These are phyloP conservation scores for Ceratobasidium sp. DNA, from an alignment of 1,284 basidiomycete species.

Conservation along the genomic window DNA sequence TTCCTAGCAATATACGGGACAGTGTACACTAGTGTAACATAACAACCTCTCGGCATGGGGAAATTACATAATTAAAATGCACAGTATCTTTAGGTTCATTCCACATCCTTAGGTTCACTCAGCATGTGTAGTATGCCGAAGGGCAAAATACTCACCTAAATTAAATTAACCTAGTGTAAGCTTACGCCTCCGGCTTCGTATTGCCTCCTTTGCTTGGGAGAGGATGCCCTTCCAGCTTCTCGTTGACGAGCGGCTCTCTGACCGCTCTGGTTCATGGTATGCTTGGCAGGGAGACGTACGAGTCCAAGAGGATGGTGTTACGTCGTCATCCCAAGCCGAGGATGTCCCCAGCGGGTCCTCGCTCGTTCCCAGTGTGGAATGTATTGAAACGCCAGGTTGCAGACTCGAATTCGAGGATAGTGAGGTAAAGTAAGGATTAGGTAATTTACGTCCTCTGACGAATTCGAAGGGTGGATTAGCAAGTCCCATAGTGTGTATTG, in stretches of 20 bases:
- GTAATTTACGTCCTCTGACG: conserved; percentile 26
- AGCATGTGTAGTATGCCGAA: not conserved
- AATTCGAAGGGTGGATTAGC: conserved; percentile 26
- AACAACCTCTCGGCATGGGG: not conserved
- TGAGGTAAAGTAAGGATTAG: conserved; percentile 41
- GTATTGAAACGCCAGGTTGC: not conserved
- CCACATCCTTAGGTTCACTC: not conserved
- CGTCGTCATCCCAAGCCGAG: conserved; percentile 15
- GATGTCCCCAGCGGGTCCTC: conserved; percentile 10
- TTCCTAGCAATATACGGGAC: conserved; percentile 1
- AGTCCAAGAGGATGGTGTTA: not conserved
- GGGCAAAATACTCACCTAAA: conserved; percentile 6
- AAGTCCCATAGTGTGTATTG: not conserved
- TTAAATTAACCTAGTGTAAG: not conserved
- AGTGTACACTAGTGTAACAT: conserved; percentile 44
- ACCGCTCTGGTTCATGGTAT: not conserved
- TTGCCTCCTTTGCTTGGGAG: conserved; percentile 10
- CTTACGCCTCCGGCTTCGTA: not conserved
- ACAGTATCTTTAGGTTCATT: conserved; percentile 10
- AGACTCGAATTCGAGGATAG: conserved; percentile 3
- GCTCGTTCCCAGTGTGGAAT: not conserved
- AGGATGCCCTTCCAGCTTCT: conserved; percentile 24
- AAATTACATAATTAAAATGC: conserved; percentile 6
- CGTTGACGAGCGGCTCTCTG: not conserved
- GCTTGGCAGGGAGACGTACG: conserved; percentile 6